Conservation (phyloP, 2,329 filamentous ascomycete genomes). For the Lecanicillium sp. region DNA sequence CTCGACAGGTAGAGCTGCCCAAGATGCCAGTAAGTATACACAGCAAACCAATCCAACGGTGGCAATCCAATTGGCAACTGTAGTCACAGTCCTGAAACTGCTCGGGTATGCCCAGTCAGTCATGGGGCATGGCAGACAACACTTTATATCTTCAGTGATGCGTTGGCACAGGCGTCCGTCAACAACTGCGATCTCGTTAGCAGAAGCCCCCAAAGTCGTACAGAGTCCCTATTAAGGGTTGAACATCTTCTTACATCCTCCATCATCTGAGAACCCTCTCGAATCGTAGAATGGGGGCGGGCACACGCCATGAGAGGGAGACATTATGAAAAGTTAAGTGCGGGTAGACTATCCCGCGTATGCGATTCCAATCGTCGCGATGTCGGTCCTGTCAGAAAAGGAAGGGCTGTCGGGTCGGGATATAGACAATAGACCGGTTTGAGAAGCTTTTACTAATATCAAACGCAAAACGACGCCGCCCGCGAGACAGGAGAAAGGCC, state of each 20-base stretch:
- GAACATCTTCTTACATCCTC: conserved; percentile 53
- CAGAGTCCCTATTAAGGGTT: conserved; percentile 1
- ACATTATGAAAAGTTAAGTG: conserved; percentile 1
- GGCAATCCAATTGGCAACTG: conserved; percentile 73
- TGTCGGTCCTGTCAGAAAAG: no score
- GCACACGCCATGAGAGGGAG: conserved; percentile 34
- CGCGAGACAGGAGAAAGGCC: no score
- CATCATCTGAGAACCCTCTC: conserved; percentile 45
- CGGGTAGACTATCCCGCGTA: no score
- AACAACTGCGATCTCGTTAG: conserved; percentile 37
- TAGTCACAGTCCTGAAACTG: conserved; percentile 49
- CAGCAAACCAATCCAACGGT: conserved; percentile 65
- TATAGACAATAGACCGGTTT: no score
- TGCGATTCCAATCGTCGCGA: no score
- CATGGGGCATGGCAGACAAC: conserved; percentile 86
- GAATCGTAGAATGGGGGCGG: conserved; percentile 62
- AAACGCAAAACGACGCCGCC: no score
- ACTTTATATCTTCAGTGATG: conserved; percentile 44
- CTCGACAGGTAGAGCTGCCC: conserved; percentile 71
- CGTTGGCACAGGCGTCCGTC: conserved; percentile 46
- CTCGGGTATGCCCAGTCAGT: conserved; percentile 66
- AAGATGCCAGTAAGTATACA: conserved; percentile 71
- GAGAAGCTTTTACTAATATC: no score
- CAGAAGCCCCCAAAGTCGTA: neutral
- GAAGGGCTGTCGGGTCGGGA: no score